phyloP scores from a whole-genome alignment of 2,329 filamentous ascomycete genomes.

The Colletotrichum musae region DNA sequence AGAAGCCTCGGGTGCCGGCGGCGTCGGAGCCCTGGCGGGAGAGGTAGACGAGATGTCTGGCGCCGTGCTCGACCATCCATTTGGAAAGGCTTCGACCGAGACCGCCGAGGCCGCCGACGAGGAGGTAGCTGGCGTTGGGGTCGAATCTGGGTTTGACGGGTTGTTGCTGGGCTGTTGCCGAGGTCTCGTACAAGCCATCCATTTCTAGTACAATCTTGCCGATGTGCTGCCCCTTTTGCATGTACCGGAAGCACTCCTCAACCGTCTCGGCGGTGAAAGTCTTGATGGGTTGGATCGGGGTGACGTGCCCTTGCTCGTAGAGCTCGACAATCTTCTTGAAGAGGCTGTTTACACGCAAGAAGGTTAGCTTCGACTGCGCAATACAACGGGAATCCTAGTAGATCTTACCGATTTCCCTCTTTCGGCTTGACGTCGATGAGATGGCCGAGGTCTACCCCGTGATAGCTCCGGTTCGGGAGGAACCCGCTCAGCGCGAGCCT shows the following conservation, averaged over 20 bases:
- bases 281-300: slow-evolving; percentile 42
- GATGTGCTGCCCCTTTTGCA: slow-evolving; percentile 57
- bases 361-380: no score
- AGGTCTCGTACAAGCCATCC: slow-evolving; percentile 5
- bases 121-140: slow-evolving; percentile 40
- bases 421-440: slow-evolving; percentile 26
- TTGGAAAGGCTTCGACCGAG: slow-evolving; percentile 44
- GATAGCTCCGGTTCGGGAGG: slow-evolving; percentile 47
- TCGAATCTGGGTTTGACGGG: slow-evolving; percentile 17
- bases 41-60: slow-evolving; percentile 37
- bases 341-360: not conserved
- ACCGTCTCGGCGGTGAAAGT: slow-evolving; percentile 45
- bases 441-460: slow-evolving; percentile 37
- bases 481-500: slow-evolving; percentile 56
- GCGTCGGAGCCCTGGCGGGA: slow-evolving; percentile 30
- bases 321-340: slow-evolving; percentile 14
- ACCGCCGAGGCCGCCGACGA: slow-evolving; percentile 47
- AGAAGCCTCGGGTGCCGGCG: not conserved
- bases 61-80: slow-evolving; percentile 46
- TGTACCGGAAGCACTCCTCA: slow-evolving; percentile 55
- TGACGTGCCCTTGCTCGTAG: slow-evolving; percentile 33
- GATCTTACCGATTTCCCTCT: slow-evolving; percentile 18
- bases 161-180: not conserved
- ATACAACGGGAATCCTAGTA: no score
- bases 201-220: slow-evolving; percentile 55